A percentile compares a stretch with the other conserved stretches of the same genome.
Evolutionary conservation across 352 stramenopile species (phyloP).

Genomic region (Elongisporangium undulatum): DNA sequence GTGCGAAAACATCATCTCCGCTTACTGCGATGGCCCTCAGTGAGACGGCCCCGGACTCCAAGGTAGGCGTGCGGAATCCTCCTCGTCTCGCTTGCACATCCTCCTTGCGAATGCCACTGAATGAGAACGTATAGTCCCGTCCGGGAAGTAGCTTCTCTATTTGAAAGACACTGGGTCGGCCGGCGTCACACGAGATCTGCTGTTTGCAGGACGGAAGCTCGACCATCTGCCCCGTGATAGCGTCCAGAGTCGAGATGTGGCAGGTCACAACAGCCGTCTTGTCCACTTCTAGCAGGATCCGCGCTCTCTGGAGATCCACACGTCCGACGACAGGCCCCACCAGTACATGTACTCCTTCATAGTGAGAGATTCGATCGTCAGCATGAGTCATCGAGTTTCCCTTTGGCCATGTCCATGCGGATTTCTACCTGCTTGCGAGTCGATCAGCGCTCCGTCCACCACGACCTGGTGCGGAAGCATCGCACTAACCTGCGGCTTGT

Average conservation of each 20-base stretch:
- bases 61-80: constrained; percentile 44
- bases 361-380: neutral
- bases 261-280: constrained; percentile 29
- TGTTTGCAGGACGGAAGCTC: constrained; percentile 31
- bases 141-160: constrained; percentile 44
- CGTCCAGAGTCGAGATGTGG: constrained; percentile 43
- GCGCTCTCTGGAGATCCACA: constrained; percentile 40
- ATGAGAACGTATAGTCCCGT: constrained; percentile 47
- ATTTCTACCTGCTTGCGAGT: neutral
- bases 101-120: constrained; percentile 42
- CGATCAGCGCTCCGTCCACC: constrained; percentile 16
- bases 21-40: constrained; percentile 38
- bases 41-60: constrained; percentile 14
- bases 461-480: constrained; percentile 28
- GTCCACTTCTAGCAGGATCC: constrained; percentile 67
- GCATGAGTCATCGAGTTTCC: neutral
- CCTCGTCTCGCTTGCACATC: constrained; percentile 28
- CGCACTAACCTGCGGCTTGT: constrained; percentile 6
- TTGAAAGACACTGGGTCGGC: constrained; percentile 33
- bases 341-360: constrained; percentile 42
- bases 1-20: constrained; percentile 37
- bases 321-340: constrained; percentile 65
- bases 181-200: constrained; percentile 13
- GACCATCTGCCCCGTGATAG: constrained; percentile 26
- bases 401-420: neutral